These are phyloP conservation scores for Botryotinia calthae DNA, from an alignment of 2,329 filamentous ascomycete genomes.

Conservation along the genomic window DNA sequence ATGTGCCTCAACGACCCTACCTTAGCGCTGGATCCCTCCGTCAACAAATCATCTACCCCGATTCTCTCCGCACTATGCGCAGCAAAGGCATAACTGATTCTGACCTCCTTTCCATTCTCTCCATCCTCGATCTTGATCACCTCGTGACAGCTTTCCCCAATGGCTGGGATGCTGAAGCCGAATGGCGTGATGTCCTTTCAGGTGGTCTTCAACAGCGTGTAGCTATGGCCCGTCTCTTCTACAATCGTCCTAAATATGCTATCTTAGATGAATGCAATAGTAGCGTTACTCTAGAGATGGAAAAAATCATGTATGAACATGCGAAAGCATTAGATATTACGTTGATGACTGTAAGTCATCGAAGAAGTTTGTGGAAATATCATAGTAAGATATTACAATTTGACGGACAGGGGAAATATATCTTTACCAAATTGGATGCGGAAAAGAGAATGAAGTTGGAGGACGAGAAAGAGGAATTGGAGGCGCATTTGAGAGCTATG, in stretches of 20 bases:
- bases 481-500: slow-evolving; percentile 78
- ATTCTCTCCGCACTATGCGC: slow-evolving; percentile 83
- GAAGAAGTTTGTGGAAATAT: slow-evolving; percentile 93
- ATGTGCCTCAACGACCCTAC: slow-evolving; percentile 95
- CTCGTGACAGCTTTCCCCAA: slow-evolving; percentile 72
- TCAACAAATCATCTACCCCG: slow-evolving; percentile 96
- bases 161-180: slow-evolving; percentile 90
- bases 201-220: slow-evolving; percentile 93
- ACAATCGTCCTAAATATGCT: slow-evolving; percentile 87
- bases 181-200: slow-evolving; percentile 93
- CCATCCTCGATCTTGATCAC: slow-evolving; percentile 76
- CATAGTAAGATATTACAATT: slow-evolving; percentile 94
- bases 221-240: slow-evolving; percentile 93
- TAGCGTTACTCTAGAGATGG: slow-evolving; percentile 90
- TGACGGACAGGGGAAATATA: slow-evolving; percentile 86
- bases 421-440: slow-evolving; percentile 88
- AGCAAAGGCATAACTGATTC: slow-evolving; percentile 77
- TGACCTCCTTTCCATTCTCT: slow-evolving; percentile 74
- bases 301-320: slow-evolving; percentile 95
- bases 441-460: slow-evolving; percentile 81
- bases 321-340: slow-evolving; percentile 90
- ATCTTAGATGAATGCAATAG: slow-evolving; percentile 97
- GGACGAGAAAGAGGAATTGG: slow-evolving; percentile 94
- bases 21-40: slow-evolving; percentile 87
- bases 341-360: slow-evolving; percentile 93